Conservation (phyloP, 495 filamentous ascomycete genomes). For the Chaetomium fimeti region DNA sequence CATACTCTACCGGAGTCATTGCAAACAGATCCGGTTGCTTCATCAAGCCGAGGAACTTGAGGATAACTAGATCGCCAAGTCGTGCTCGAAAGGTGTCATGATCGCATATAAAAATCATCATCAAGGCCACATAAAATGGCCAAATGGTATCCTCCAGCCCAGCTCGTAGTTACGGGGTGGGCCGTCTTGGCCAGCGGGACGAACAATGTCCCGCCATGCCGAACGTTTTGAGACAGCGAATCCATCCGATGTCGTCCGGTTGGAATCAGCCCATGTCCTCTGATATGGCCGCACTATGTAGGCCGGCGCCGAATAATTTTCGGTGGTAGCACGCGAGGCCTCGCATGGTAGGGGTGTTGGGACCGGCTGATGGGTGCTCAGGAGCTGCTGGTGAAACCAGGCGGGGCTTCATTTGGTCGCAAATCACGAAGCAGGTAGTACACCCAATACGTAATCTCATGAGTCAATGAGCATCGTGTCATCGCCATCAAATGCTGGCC, state of each 20-base stretch:
- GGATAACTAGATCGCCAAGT: not conserved
- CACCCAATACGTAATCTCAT: conserved; percentile 15
- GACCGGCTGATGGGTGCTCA: not conserved
- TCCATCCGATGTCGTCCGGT: not conserved
- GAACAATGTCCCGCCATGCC: not conserved
- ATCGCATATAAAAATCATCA: conserved; percentile 3
- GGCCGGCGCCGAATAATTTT: not conserved
- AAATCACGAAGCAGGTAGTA: not conserved
- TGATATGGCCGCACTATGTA: too few species aligned
- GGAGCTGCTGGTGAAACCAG: not conserved
- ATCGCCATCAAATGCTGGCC: conserved; percentile 63
- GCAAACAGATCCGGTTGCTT: too few species aligned
- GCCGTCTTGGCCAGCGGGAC: not conserved
- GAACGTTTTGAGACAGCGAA: not conserved
- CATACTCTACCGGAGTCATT: too few species aligned
- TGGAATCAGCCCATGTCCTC: not conserved
- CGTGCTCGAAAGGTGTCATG: not conserved
- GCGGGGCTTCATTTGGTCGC: not conserved
- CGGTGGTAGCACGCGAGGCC: not conserved
- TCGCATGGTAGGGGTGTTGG: not conserved
- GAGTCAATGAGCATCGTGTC: conserved; percentile 79
- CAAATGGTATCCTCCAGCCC: conserved; percentile 3
- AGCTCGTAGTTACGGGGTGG: not conserved
- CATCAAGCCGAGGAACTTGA: too few species aligned
- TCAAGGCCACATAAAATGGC: conserved; percentile 4